These are phyloP conservation scores for Mucor mucedo DNA, from an alignment of 371 early-diverging fungal species.

Conservation along the genomic window DNA sequence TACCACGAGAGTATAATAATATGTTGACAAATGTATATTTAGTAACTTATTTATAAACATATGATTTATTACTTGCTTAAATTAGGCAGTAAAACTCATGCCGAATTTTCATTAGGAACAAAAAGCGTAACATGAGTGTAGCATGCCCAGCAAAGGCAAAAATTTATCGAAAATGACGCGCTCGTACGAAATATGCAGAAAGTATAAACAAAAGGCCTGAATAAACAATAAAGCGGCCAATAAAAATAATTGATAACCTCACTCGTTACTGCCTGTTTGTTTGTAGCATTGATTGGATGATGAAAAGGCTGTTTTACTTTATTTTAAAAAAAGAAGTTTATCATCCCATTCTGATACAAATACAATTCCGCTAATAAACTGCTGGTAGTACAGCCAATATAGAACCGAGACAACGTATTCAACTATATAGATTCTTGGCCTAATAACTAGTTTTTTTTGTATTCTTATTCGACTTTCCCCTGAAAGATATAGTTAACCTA, in stretches of 20 bases:
- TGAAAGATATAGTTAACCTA: background rate
- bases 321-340: constrained; percentile 3
- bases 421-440: background rate
- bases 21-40: background rate
- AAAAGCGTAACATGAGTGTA: background rate
- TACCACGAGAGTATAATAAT: background rate
- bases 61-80: constrained; percentile 3
- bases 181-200: background rate
- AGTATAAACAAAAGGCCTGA: too few relatives aligned
- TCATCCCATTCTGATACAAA: constrained; percentile 6
- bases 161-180: background rate
- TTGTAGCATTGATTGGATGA: background rate
- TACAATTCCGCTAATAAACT: constrained; percentile 17
- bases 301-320: background rate
- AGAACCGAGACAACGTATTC: background rate
- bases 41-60: constrained; percentile 9
- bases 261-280: background rate
- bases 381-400: constrained; percentile 10
- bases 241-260: too few relatives aligned
- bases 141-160: background rate
- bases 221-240: too few relatives aligned
- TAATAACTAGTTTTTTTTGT: background rate
- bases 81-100: background rate
- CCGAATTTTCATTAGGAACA: background rate
- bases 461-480: background rate